Evolutionary conservation across 1,284 basidiomycete genomes (phyloP), one percentile per base, ranked within the genome.

Genomic region (Boletus subluridellus): DNA sequence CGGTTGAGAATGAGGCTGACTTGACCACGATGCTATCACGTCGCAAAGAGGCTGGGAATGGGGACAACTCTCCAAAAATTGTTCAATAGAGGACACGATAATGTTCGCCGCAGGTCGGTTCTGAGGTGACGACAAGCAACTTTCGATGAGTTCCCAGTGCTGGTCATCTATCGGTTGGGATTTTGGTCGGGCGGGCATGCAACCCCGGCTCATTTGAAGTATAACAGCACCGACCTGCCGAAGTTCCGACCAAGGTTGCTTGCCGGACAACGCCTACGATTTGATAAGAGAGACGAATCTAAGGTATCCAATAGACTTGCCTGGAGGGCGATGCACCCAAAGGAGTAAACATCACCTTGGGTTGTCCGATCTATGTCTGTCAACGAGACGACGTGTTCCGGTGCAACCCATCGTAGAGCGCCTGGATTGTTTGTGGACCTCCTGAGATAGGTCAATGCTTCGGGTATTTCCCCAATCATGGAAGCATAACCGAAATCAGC

Each of bases 271-370:
- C 1, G 58, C 52, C 61, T 62, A 24, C 11, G 17, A 45, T 26
- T 15, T 14, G 9, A 28, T 59, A 41, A 42, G 32, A 10, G 5
- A 6, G 15, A 17, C 12, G 12, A 28, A 41, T 12, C 35, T 15
- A 11, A 35, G 24, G 11, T 28, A 4, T 24, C 14, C 11, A 21
- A 49, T 9, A 5, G 12, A 44, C 55, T 49, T 38, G n/a, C 57
- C 41, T 58, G 55, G 6, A 42, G 39, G 10, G 30, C 37, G 14
- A 57, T 48, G 9, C 54, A 57, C 6, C 55, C 54, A 35, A 57
- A 57, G 8, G 62, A 64, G 54, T 55, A 61, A 7, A 61, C 35
- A 42, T 61, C 60, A 14, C 39, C 60, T 32, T 56, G 17, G 3
- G 49, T 32, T 21, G 62, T 55, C 9, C 30, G 49, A 12, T 5